Percentiles rank a stretch among this genome's conserved stretches.
These are phyloP conservation scores for Dendrocalamus sinicus DNA, from an alignment of 176 grass and related monocot species.

Conservation along the genomic window DNA sequence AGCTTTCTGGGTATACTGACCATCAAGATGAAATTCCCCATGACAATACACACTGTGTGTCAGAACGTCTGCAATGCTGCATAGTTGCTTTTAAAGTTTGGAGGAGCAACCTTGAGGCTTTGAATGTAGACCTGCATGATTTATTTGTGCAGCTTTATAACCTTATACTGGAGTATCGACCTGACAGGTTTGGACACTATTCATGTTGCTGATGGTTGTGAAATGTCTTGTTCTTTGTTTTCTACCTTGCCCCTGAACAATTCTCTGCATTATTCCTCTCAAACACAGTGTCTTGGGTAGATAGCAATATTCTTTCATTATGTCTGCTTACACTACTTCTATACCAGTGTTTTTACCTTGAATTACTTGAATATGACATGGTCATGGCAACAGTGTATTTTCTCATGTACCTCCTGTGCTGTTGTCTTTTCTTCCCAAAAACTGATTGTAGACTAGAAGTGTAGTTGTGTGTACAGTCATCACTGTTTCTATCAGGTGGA, in stretches of 20 bases:
- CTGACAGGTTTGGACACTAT: slow-evolving; percentile 65
- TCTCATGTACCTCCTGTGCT: not conserved
- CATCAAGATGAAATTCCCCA: slow-evolving; percentile 32
- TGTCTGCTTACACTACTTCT: not conserved
- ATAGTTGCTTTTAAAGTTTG: slow-evolving; percentile 89
- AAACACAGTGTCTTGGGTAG: not conserved
- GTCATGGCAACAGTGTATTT: not conserved
- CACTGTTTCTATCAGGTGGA: not conserved
- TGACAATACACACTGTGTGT: slow-evolving; percentile 64
- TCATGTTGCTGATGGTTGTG: not conserved
- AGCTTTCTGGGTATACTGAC: slow-evolving; percentile 76
- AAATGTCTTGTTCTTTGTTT: slow-evolving; percentile 25
- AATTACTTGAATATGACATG: not conserved
- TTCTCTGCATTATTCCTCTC: not conserved
- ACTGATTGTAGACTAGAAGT: slow-evolving; percentile 3
- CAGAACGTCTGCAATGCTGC: slow-evolving; percentile 89
- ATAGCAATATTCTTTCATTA: not conserved
- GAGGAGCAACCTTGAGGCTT: slow-evolving; percentile 90
- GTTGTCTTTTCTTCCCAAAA: not conserved
- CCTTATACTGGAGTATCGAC: slow-evolving; percentile 87
- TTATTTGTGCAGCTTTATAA: slow-evolving; percentile 94
- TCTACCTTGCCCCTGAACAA: not conserved
- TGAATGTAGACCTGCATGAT: slow-evolving; percentile 88
- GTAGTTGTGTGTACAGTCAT: not conserved
- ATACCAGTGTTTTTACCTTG: not conserved